These are phyloP conservation scores for Selaginella moellendorffii DNA, from an alignment of 75 land plant species.

Conservation along the genomic window DNA sequence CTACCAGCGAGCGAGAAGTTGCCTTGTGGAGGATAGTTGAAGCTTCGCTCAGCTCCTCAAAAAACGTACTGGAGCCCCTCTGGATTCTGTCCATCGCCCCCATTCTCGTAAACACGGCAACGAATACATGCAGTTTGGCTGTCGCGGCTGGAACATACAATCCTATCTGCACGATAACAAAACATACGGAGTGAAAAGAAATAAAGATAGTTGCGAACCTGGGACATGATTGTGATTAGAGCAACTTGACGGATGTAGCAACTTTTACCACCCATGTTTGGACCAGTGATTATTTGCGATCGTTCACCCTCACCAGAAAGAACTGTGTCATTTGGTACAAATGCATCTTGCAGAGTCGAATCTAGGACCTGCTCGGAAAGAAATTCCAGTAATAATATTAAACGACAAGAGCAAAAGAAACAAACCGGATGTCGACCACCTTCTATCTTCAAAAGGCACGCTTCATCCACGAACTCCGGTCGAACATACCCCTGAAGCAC, in stretches of 20 bases:
- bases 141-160: constrained; percentile 91
- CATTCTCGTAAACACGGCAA: constrained; percentile 78
- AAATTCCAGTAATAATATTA: not conserved
- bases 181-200: not conserved
- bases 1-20: constrained; percentile 58
- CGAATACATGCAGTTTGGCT: constrained; percentile 78
- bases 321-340: constrained; percentile 87
- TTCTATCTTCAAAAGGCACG: constrained; percentile 46
- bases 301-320: constrained; percentile 48
- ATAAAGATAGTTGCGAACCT: constrained; percentile 32
- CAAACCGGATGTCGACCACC: constrained; percentile 92
- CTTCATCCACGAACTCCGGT: constrained; percentile 56
- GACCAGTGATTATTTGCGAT: constrained; percentile 88
- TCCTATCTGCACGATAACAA: constrained; percentile 58
- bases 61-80: constrained; percentile 85
- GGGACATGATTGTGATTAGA: constrained; percentile 83
- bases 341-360: constrained; percentile 49
- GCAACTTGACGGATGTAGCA: constrained; percentile 99
- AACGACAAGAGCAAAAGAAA: not conserved
- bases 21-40: constrained; percentile 59
- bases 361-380: constrained; percentile 69
- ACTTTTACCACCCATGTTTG: constrained; percentile 99
- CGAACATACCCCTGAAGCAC: constrained; percentile 88
- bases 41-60: constrained; percentile 86
- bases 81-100: constrained; percentile 93